These are phyloP conservation scores for Botrytis hyacinthi DNA, from an alignment of 2,329 filamentous ascomycete genomes.

Conservation along the genomic window DNA sequence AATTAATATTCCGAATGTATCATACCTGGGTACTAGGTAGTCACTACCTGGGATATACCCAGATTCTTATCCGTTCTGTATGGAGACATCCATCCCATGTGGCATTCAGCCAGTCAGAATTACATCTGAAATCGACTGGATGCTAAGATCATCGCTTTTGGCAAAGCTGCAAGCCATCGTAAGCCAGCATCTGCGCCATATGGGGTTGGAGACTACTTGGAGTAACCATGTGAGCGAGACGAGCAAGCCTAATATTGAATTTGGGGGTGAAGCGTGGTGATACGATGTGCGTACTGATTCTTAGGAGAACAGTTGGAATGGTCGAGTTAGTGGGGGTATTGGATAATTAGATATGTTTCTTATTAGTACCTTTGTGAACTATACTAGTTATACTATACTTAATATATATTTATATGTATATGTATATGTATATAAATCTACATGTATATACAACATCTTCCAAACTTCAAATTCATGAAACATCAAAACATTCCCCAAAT, in stretches of 20 bases:
- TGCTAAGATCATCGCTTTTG: neutral
- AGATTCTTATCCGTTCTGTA: neutral
- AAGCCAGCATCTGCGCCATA: neutral
- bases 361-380: too few species aligned
- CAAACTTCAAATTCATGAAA: neutral
- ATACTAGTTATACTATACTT: too few species aligned
- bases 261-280: neutral
- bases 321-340: neutral
- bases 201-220: neutral
- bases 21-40: neutral
- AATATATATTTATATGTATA: too few species aligned
- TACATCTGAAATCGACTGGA: neutral
- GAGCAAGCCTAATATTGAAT: slow-evolving; percentile 7
- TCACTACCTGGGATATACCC: neutral
- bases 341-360: neutral
- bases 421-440: too few species aligned
- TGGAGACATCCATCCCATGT: neutral
- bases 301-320: neutral
- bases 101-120: neutral
- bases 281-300: neutral
- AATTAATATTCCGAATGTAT: neutral
- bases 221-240: neutral
- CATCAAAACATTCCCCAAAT: neutral
- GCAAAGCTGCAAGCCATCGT: neutral
- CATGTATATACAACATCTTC: neutral